Conservation (phyloP, 2,329 filamentous ascomycete species). For the Plectosphaerella plurivora region DNA sequence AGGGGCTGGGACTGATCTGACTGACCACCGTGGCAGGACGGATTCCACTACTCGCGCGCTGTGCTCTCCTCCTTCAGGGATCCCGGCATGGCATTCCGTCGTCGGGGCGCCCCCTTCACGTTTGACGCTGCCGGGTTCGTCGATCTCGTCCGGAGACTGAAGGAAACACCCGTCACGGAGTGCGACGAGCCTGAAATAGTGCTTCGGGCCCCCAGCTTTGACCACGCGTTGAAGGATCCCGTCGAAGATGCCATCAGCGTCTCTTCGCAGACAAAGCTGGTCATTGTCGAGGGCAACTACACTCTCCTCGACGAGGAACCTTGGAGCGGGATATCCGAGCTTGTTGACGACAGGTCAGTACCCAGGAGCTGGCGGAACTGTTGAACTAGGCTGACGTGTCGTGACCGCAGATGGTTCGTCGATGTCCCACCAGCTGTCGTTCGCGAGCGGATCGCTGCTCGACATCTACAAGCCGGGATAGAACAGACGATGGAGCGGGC, state of each 20-base stretch:
- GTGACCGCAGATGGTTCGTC: slow-evolving; percentile 20
- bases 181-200: slow-evolving; percentile 10
- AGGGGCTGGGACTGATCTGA: neutral
- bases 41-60: slow-evolving; percentile 22
- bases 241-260: slow-evolving; percentile 56
- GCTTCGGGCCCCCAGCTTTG: slow-evolving; percentile 67
- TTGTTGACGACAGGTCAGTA: slow-evolving; percentile 38
- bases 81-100: slow-evolving; percentile 16
- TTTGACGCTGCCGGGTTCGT: slow-evolving; percentile 21
- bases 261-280: slow-evolving; percentile 34
- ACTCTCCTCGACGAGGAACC: slow-evolving; percentile 38
- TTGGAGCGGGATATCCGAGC: slow-evolving; percentile 34
- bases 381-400: neutral
- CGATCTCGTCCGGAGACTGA: slow-evolving; percentile 14
- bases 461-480: slow-evolving; percentile 22
- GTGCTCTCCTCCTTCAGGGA: slow-evolving; percentile 14
- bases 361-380: neutral
- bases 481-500: slow-evolving; percentile 18
- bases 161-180: slow-evolving; percentile 16
- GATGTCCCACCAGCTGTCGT: slow-evolving; percentile 16
- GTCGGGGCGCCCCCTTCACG: slow-evolving; percentile 24
- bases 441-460: slow-evolving; percentile 14
- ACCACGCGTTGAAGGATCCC: slow-evolving; percentile 78
- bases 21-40: slow-evolving; percentile 16
- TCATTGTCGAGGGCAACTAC: slow-evolving; percentile 50